phyloP scores from a whole-genome alignment of 192 early-diverging fungal species.

The Coemansia biformis region DNA sequence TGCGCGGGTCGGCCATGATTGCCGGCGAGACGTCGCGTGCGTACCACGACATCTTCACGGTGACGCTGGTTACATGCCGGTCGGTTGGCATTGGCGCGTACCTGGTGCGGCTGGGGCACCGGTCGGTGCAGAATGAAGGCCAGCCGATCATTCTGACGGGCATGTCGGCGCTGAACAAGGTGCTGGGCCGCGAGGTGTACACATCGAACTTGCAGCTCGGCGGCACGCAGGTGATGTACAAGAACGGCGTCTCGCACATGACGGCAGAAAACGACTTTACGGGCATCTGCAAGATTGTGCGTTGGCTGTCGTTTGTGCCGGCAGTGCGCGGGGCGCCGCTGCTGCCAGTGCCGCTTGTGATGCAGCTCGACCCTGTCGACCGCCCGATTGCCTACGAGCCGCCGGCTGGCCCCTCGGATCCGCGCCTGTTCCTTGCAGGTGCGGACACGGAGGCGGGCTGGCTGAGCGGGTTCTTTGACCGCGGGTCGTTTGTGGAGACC shows the following conservation, averaged over 20 bases:
- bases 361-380: constrained; percentile 67
- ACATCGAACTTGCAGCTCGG: constrained; percentile 97
- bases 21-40: constrained; percentile 93
- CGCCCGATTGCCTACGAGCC: constrained; percentile 79
- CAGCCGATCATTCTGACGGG: constrained; percentile 98
- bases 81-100: constrained; percentile 99
- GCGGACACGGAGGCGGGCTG: constrained; percentile 61
- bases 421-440: constrained; percentile 83
- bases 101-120: constrained; percentile 96
- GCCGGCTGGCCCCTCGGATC: constrained; percentile 82
- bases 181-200: constrained; percentile 96
- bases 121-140: constrained; percentile 94
- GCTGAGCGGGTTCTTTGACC: constrained; percentile 94
- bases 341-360: constrained; percentile 55
- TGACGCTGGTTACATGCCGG: constrained; percentile 93
- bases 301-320: constrained; percentile 93
- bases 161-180: constrained; percentile 95
- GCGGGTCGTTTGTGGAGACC: constrained; percentile 92
- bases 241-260: constrained; percentile 97
- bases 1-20: constrained; percentile 95
- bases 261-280: constrained; percentile 92
- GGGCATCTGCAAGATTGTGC: constrained; percentile 85
- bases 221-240: constrained; percentile 98
- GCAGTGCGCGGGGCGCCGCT: constrained; percentile 59
- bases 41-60: constrained; percentile 97